Evolutionary conservation across 2,329 filamentous ascomycete genomes (phyloP), one percentile per base, ranked within the genome.

Genomic region (Davidsoniella neocaledoniae): DNA sequence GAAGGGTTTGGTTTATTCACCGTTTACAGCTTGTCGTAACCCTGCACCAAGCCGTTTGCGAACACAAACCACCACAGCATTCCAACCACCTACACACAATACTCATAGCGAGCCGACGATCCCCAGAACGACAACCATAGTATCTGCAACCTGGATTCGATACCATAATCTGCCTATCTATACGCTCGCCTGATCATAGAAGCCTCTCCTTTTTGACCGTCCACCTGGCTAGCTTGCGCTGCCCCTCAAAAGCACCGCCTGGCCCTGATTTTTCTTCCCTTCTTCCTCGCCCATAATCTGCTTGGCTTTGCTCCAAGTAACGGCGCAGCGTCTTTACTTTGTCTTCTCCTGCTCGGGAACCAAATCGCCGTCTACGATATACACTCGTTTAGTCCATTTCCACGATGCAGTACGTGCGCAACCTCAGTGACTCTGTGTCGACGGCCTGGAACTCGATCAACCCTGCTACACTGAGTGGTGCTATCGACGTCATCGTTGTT

Each of bases 371-470:
- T 33, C 12, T 12, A 33, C 39, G 9, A 9, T 9, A 33, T 33
- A 33, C 29, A 9, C 29, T 33, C 12, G 29, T 33, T 33, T 33
- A 12, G 12, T 33, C 14, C 17, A 16, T 21, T n/a, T 23, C 10
- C 61, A 71, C 64, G 55, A 96, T 96, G 91, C 88, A 96, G 73
- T 96, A 96, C 83, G 88, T 96, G 58, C 79, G 91, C 58, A 94
- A 88, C 61, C 77, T 96, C 59, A 91, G 86, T 66, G 88, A 88
- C 63, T 93, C 87, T 48, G 90, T 98, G 59, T 94, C 88, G 58
- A 95, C 91, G 69, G 90, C 91, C 65, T 98, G 91, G 91, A 98
- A 98, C 67, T 95, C 88, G 23, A 94, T 98, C 73, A 98, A 98
- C 66, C 91, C 91, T 46, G 87, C 91, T 42, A 98, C 91, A 10